Evolutionary conservation across 129 eudicot species (phyloP).

Genomic region (Tagetes erecta): DNA sequence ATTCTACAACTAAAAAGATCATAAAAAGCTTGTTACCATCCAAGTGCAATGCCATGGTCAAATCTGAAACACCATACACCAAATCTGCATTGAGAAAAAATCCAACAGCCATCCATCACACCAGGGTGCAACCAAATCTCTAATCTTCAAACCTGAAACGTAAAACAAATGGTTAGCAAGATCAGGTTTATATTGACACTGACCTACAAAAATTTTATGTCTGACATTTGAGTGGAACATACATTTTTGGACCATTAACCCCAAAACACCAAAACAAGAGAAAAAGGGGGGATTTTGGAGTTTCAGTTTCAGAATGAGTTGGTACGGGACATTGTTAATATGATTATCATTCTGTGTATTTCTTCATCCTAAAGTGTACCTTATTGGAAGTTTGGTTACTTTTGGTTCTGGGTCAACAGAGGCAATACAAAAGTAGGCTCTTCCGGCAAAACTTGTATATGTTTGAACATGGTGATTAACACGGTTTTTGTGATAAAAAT

Average conservation of each 20-base stretch:
- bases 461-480: background rate
- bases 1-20: constrained; percentile 16
- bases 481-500: background rate
- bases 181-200: too few species aligned
- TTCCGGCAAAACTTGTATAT: too few species aligned
- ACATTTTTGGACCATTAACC: background rate
- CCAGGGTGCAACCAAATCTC: background rate
- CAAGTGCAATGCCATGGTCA: background rate
- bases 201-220: too few species aligned
- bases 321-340: background rate
- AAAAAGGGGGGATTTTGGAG: background rate
- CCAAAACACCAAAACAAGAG: background rate
- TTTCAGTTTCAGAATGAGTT: background rate
- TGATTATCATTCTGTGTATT: too few species aligned
- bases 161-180: background rate
- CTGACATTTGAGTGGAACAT: too few species aligned
- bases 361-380: too few species aligned
- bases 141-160: constrained; percentile 27
- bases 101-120: constrained; percentile 12
- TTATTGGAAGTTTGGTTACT: background rate
- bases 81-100: constrained; percentile 2
- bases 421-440: too few species aligned
- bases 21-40: constrained; percentile 15
- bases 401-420: too few species aligned
- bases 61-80: background rate